phyloP scores from a whole-genome alignment of 495 filamentous ascomycete species.

The Lasiosphaeria hispida region DNA sequence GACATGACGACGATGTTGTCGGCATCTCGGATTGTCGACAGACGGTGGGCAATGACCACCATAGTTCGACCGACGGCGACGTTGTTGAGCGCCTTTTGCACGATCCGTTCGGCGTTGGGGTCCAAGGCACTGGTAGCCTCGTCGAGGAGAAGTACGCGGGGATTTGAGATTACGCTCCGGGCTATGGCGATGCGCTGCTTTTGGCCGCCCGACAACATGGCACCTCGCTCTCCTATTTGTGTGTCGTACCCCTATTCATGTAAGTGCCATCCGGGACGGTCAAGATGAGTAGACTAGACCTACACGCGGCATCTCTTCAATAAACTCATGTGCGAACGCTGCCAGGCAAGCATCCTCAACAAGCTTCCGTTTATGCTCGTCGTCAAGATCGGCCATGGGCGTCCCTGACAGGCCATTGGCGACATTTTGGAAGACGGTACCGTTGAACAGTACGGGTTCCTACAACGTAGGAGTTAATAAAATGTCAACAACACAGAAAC shows the following conservation, averaged over 20 bases:
- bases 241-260: constrained; percentile 49
- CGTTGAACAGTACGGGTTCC: constrained; percentile 71
- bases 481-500: not conserved
- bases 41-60: constrained; percentile 67
- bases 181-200: constrained; percentile 67
- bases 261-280: not conserved
- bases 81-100: constrained; percentile 64
- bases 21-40: constrained; percentile 64
- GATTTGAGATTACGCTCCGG: constrained; percentile 63
- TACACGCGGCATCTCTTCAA: constrained; percentile 51
- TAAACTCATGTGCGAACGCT: constrained; percentile 57
- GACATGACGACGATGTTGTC: constrained; percentile 68
- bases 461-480: no score
- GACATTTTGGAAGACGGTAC: constrained; percentile 64
- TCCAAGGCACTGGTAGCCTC: constrained; percentile 78
- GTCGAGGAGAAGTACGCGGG: constrained; percentile 73
- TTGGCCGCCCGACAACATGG: constrained; percentile 50
- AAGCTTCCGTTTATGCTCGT: constrained; percentile 49
- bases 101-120: constrained; percentile 58
- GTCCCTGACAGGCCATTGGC: constrained; percentile 59
- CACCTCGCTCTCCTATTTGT: constrained; percentile 49
- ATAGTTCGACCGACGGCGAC: constrained; percentile 66
- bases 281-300: not conserved
- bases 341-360: constrained; percentile 56
- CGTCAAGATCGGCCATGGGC: constrained; percentile 43